A percentile compares a stretch with the other conserved stretches of the same genome.
phyloP scores from a whole-genome alignment of 202 grass and related monocot species.

The Elaeis oleifera region DNA sequence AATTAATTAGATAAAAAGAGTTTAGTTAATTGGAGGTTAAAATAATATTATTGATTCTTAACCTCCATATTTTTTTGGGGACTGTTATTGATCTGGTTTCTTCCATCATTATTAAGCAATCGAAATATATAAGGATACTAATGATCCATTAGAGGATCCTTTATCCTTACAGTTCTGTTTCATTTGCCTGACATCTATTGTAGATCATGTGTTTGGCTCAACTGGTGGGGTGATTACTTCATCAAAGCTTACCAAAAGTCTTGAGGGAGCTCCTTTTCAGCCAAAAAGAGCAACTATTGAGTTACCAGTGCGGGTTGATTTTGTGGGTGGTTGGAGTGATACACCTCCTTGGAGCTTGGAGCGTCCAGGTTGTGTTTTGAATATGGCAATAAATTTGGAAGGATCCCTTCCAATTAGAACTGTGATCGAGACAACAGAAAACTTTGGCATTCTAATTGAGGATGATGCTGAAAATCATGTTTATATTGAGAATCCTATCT shows the following conservation, averaged over 20 bases:
- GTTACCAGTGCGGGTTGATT: slow-evolving; percentile 84
- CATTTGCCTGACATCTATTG: slow-evolving; percentile 20
- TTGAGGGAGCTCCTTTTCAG: slow-evolving; percentile 26
- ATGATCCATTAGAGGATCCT: too few relatives aligned
- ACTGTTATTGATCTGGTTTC: too few relatives aligned
- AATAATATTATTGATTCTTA: too few relatives aligned
- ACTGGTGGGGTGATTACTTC: not conserved
- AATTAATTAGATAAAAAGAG: too few relatives aligned
- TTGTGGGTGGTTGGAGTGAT: slow-evolving; percentile 94
- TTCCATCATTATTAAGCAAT: too few relatives aligned
- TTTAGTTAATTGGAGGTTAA: too few relatives aligned
- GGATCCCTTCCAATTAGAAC: slow-evolving; percentile 63
- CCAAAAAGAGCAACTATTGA: slow-evolving; percentile 48
- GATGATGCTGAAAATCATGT: slow-evolving; percentile 57
- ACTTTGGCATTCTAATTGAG: slow-evolving; percentile 44
- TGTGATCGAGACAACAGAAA: slow-evolving; percentile 43
- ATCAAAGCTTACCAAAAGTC: slow-evolving; percentile 13
- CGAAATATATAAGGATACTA: too few relatives aligned
- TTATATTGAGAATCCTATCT: slow-evolving; percentile 39
- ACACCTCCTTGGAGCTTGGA: slow-evolving; percentile 97
- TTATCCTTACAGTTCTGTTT: not conserved
- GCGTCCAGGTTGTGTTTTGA: slow-evolving; percentile 86
- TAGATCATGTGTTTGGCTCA: slow-evolving; percentile 27
- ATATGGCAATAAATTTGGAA: slow-evolving; percentile 88
- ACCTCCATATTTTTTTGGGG: too few relatives aligned